These are phyloP conservation scores for Coniochaeta pulveracea DNA, from an alignment of 2,329 filamentous ascomycete genomes.

Conservation along the genomic window DNA sequence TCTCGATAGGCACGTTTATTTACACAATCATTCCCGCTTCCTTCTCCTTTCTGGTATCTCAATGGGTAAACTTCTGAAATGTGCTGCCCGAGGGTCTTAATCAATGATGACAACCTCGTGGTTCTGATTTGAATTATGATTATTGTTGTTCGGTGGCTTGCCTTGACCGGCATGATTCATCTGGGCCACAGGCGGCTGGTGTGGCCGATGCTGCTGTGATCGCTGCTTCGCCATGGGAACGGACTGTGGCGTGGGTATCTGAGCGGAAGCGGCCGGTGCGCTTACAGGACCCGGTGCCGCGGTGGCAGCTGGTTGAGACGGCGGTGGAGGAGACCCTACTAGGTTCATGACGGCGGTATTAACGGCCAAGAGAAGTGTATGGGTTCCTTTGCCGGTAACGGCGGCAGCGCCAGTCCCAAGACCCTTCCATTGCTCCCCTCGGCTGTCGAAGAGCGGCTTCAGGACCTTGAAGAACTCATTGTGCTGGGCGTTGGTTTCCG, in stretches of 20 bases:
- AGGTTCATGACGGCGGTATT: slow-evolving; percentile 33
- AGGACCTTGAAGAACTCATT: slow-evolving; percentile 27
- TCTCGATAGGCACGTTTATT: no score
- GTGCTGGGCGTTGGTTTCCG: slow-evolving; percentile 15
- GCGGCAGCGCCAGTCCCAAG: slow-evolving; percentile 35
- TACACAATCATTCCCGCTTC: no score
- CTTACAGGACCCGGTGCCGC: background rate
- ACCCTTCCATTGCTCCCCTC: slow-evolving; percentile 34
- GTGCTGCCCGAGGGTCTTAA: no score
- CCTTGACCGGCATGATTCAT: no score
- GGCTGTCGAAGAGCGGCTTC: slow-evolving; percentile 31
- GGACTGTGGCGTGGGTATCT: background rate
- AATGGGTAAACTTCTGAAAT: no score
- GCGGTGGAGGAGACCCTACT: slow-evolving; percentile 8
- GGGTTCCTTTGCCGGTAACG: slow-evolving; percentile 27
- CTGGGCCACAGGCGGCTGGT: background rate
- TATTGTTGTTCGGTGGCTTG: slow-evolving; percentile 4
- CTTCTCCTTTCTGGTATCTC: no score
- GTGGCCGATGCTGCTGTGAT: slow-evolving; percentile 1
- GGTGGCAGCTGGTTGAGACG: slow-evolving; percentile 4
- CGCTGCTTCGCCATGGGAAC: slow-evolving; percentile 5
- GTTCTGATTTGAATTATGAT: no score
- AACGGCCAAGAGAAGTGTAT: slow-evolving; percentile 31
- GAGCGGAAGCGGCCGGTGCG: background rate
- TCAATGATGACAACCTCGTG: no score